These are phyloP conservation scores for Raphanus raphanistrum DNA, from an alignment of 345 rosid species.

Conservation along the genomic window DNA sequence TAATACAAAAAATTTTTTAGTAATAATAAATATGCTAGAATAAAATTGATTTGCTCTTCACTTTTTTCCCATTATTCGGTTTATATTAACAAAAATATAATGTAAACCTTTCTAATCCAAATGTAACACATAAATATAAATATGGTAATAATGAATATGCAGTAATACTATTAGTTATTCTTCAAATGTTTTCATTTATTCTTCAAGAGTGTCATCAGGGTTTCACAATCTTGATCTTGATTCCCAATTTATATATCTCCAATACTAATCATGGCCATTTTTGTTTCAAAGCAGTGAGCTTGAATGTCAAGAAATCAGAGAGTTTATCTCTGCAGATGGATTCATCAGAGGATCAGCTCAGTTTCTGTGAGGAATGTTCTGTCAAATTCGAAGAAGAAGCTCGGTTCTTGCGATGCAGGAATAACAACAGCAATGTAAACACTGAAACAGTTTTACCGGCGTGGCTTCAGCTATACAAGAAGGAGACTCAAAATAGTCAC, in stretches of 20 bases:
- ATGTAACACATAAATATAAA: background rate
- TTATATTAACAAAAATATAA: background rate
- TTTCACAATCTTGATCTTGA: background rate
- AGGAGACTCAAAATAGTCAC: slow-evolving; percentile 48
- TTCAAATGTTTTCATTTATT: background rate
- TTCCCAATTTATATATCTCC: background rate
- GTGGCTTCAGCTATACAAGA: slow-evolving; percentile 80
- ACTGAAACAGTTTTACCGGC: slow-evolving; percentile 56
- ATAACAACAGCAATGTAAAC: slow-evolving; percentile 38
- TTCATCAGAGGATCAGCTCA: slow-evolving; percentile 41
- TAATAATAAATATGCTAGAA: background rate
- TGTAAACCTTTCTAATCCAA: background rate
- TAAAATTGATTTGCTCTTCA: too few relatives aligned
- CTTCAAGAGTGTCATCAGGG: background rate
- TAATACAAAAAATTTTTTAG: background rate
- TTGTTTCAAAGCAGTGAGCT: slow-evolving; percentile 21
- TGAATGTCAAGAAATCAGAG: slow-evolving; percentile 47
- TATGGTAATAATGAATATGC: background rate
- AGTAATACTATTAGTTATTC: background rate
- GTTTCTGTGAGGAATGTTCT: slow-evolving; percentile 53
- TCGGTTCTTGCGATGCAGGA: slow-evolving; percentile 37
- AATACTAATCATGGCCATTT: background rate
- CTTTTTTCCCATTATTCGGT: background rate
- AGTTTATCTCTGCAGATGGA: slow-evolving; percentile 42
- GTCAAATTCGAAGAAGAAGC: slow-evolving; percentile 52